These are phyloP conservation scores for Hemerocallis citrina DNA, from an alignment of 106 monocot species.

Conservation along the genomic window DNA sequence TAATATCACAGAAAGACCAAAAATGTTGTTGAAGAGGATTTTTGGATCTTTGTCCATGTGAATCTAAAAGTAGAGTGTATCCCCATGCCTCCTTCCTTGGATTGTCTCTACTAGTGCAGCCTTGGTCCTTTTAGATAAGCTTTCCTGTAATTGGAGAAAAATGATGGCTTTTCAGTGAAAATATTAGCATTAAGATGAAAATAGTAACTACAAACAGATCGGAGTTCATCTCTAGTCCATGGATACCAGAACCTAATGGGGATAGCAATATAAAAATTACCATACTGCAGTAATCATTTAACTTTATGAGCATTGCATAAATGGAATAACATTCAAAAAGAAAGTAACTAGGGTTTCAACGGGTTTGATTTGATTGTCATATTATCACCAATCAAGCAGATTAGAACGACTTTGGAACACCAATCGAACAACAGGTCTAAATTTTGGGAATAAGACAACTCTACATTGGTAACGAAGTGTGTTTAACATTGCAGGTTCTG, in stretches of 20 bases:
- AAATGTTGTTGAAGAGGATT: conserved; percentile 57
- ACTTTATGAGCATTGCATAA: neutral
- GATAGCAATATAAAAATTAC: no score
- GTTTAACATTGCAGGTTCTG: no score
- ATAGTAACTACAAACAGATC: neutral
- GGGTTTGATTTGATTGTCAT: no score
- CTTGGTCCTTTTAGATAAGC: conserved; percentile 74
- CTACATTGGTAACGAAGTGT: no score
- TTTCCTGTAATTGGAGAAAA: conserved; percentile 28
- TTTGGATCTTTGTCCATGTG: conserved; percentile 79
- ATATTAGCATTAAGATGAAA: neutral
- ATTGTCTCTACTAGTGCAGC: conserved; percentile 51
- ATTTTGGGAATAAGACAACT: no score
- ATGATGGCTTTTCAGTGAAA: neutral
- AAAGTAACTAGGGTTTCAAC: neutral
- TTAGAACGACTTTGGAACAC: no score
- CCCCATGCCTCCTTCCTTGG: conserved; percentile 59
- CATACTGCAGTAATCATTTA: neutral
- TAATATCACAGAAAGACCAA: conserved; percentile 95
- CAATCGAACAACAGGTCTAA: no score
- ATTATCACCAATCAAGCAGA: no score
- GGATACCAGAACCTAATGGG: neutral
- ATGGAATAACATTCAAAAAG: no score
- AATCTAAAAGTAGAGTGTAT: conserved; percentile 87
- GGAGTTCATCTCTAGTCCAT: neutral